A percentile compares a stretch with the other conserved stretches of the same genome.
Conservation (phyloP, 2,329 filamentous ascomycete species). For the Exserohilum turcica region DNA sequence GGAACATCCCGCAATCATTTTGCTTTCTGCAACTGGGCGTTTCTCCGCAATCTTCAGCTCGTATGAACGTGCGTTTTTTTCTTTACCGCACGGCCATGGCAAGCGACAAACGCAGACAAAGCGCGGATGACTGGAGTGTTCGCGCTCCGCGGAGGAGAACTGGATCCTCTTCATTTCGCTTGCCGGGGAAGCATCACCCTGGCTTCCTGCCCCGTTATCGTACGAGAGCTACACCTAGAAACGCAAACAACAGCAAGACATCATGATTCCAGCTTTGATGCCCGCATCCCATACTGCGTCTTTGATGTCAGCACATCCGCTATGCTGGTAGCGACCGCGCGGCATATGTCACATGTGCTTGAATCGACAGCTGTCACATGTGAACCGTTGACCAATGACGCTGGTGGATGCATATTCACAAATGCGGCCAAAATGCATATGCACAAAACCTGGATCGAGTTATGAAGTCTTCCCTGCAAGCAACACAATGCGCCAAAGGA, state of each 20-base stretch:
- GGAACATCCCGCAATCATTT: conserved; percentile 5
- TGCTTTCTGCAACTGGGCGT: conserved; percentile 4
- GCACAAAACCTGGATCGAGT: background rate
- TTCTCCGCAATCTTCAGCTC: conserved; percentile 11
- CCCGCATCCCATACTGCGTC: conserved; percentile 9
- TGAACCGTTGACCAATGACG: background rate
- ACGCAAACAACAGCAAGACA: conserved; percentile 8
- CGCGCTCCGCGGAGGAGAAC: conserved; percentile 6
- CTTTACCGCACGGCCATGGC: conserved; percentile 4
- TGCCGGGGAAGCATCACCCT: conserved; percentile 13
- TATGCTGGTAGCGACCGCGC: conserved; percentile 8
- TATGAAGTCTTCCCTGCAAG: background rate
- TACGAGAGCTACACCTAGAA: conserved; percentile 8
- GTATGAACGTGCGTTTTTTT: background rate
- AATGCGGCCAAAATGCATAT: background rate
- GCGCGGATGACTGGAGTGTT: conserved; percentile 2
- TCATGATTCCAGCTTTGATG: conserved; percentile 5
- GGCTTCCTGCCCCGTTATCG: conserved; percentile 9
- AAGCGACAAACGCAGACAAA: conserved; percentile 9
- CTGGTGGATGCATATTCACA: background rate
- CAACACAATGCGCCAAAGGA: background rate
- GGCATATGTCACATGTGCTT: conserved; percentile 2
- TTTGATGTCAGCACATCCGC: conserved; percentile 4
- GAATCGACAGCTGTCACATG: conserved; percentile 2
- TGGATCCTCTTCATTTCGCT: conserved; percentile 15